phyloP scores from a whole-genome alignment of 768 basidiomycete genomes.

The Trichaptum fuscoviolaceum region DNA sequence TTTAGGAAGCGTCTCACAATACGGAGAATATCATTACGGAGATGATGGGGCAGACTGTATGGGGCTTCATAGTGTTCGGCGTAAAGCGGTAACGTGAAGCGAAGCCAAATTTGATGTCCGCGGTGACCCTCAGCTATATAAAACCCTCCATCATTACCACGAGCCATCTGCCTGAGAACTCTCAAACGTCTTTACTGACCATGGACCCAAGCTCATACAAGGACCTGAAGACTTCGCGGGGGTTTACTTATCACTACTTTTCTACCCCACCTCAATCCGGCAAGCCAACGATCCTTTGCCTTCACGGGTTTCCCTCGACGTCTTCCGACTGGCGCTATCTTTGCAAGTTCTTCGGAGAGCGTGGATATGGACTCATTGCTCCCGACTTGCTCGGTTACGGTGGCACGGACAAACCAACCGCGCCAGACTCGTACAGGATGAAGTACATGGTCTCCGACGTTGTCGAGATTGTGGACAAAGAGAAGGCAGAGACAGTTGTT shows the following conservation, averaged over 20 bases:
- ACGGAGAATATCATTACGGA: no score
- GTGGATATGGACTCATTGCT: constrained; percentile 39
- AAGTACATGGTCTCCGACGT: constrained; percentile 25
- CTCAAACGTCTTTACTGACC: no score
- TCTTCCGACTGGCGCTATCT: constrained; percentile 38
- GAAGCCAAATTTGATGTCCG: no score
- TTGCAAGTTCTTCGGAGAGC: constrained; percentile 30
- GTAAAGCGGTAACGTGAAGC: no score
- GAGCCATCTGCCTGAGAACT: no score
- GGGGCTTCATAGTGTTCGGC: no score
- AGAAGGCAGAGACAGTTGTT: constrained; percentile 23
- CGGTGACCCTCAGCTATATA: no score
- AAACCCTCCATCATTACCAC: no score
- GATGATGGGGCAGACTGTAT: no score
- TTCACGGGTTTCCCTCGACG: constrained; percentile 42
- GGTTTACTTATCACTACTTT: constrained; percentile 31
- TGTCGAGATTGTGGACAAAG: constrained; percentile 28
- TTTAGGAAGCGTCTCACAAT: no score
- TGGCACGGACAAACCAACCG: constrained; percentile 36
- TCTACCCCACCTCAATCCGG: constrained; percentile 16
- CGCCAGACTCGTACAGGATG: constrained; percentile 20
- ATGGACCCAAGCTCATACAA: constrained; percentile 23
- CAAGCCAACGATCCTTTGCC: constrained; percentile 36
- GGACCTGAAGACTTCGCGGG: constrained; percentile 25
- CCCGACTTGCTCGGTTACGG: constrained; percentile 47